phyloP scores from a whole-genome alignment of 495 filamentous ascomycete genomes.

The Penicillium verhagenii region DNA sequence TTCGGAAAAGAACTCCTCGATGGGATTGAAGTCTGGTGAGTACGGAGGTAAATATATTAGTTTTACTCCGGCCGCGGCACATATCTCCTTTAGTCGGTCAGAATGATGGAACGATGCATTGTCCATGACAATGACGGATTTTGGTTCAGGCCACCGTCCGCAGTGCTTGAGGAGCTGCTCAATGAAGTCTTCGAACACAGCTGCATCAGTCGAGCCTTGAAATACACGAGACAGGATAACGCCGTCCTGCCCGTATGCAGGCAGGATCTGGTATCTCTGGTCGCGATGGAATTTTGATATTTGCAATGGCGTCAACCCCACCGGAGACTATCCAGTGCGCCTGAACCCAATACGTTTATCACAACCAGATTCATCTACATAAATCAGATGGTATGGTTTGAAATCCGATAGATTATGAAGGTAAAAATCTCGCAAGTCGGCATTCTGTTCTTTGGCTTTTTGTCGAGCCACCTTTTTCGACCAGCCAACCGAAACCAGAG shows the following conservation, averaged over 20 bases:
- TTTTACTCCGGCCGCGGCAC: too few relatives aligned
- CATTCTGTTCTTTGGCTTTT: constrained; percentile 8
- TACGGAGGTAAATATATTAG: too few relatives aligned
- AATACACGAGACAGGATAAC: too few relatives aligned
- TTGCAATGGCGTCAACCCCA: constrained; percentile 33
- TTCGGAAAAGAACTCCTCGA: too few relatives aligned
- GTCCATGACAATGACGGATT: constrained; percentile 1
- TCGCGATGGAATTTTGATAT: constrained; percentile 30
- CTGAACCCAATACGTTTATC: constrained; percentile 25
- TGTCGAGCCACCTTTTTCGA: constrained; percentile 8
- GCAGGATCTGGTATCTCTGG: constrained; percentile 7
- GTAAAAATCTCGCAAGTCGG: neutral
- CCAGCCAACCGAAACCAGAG: constrained; percentile 10
- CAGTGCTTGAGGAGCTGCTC: constrained; percentile 1
- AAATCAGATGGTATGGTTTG: neutral
- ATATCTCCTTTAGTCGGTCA: too few relatives aligned
- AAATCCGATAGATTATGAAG: neutral
- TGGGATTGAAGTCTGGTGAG: too few relatives aligned
- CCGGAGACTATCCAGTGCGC: constrained; percentile 30
- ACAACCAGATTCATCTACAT: too few relatives aligned
- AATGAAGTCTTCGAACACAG: constrained; percentile 1
- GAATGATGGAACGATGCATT: too few relatives aligned
- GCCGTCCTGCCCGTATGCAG: constrained; percentile 4
- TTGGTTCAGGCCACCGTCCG: constrained; percentile 1
- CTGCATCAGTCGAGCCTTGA: too few relatives aligned